phyloP scores from a whole-genome alignment of 768 basidiomycete genomes.

The Macrolepiota albuminosa region DNA sequence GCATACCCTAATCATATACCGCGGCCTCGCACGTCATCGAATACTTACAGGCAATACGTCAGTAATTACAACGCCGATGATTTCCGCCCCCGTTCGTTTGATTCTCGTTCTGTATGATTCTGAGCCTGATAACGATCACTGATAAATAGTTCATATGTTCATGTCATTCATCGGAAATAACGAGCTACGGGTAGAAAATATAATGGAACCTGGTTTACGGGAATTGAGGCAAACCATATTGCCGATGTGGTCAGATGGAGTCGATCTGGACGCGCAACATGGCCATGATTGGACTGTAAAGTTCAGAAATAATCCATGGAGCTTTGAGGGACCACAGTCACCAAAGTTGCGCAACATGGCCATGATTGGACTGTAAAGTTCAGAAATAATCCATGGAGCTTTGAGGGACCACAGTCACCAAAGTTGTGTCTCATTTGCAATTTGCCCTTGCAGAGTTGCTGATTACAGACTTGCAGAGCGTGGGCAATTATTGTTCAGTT shows the following conservation, averaged over 20 bases:
- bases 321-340: conserved; percentile 47
- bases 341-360: conserved; percentile 43
- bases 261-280: conserved; percentile 39
- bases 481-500: conserved; percentile 56
- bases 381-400: conserved; percentile 62
- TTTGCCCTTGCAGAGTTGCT: not conserved
- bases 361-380: conserved; percentile 61
- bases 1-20: conserved; percentile 10
- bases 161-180: conserved; percentile 63
- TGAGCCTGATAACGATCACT: conserved; percentile 4
- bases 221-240: conserved; percentile 55
- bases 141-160: conserved; percentile 60
- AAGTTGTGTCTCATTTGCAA: conserved; percentile 33
- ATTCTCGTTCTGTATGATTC: conserved; percentile 8
- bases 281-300: conserved; percentile 54
- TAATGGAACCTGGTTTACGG: conserved; percentile 44
- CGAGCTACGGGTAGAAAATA: conserved; percentile 56
- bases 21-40: conserved; percentile 5
- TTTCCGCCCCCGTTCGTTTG: conserved; percentile 26
- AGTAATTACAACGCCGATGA: conserved; percentile 16
- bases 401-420: conserved; percentile 46
- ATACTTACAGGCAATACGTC: conserved; percentile 5
- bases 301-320: conserved; percentile 69
- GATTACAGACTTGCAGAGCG: conserved; percentile 33
- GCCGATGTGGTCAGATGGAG: conserved; percentile 65